Base-by-base conservation (phyloP, 352 stramenopile species). In the Phytophthora kernoviae region DNA sequence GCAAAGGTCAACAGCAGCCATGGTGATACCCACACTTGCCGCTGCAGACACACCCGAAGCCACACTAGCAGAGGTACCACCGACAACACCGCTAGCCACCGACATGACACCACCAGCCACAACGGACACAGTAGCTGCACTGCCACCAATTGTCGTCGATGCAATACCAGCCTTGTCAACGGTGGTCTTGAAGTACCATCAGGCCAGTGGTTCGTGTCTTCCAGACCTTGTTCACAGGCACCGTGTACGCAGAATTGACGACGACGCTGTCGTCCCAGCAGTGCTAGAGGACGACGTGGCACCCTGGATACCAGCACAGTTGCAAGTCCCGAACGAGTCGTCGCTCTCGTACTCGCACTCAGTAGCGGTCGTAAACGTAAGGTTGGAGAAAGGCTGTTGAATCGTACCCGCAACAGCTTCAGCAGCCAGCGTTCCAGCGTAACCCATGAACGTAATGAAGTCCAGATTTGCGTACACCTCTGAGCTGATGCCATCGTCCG, bases 81-180 rank as follows among this genome's bases (percentile, higher is more conserved):
- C 75, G 39, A 90, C 77, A 21, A 90, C 50, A 2, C 75, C 65
- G 53, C 81, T 80, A 4, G 77, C 81, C 1, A 93, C 76, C 1
- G 78, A 83, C 75, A 91, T 88, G 49, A 80, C 70, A 11, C 79
- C 76, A 39, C 79, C 73, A 12, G 76, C 71, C 10, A 84, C 76
- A 0, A 93, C 78, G 0, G 79, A 90, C 12, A 91, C 74, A 0
- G 70, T 84, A 0, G 80, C 84, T 3, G 84, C 81, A 56, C 73
- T 84, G 39, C 68, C 70, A 14, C 78, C 81, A 30, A 91, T 81
- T 6, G 71, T 73, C 1, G 74, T 70, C 7, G 74, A 74, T 0
- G 71, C 74, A 37, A 90, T 88, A 20, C 76, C 73, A 21, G 71
- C 84, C 65, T 93, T 88, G 64, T 91, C 79, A n/a, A 95, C 73